Conservation (phyloP, 2,329 filamentous ascomycete species). For the Plectosphaerella cucumerina region DNA sequence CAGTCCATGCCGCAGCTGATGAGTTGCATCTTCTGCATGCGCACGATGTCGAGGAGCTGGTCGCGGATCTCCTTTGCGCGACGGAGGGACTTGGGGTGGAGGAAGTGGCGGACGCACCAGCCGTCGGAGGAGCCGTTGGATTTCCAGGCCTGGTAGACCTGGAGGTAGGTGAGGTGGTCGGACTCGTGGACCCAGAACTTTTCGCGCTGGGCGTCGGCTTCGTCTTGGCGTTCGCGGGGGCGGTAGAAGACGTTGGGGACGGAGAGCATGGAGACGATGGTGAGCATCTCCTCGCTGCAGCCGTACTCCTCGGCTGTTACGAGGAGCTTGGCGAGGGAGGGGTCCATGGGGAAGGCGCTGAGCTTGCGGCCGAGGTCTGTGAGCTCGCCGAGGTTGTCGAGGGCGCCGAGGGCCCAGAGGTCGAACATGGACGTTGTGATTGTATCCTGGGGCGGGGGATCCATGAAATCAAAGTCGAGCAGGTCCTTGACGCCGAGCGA, state of each 20-base stretch:
- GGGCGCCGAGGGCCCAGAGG: conserved; percentile 88
- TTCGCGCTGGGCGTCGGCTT: conserved; percentile 90
- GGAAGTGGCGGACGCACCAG: conserved; percentile 91
- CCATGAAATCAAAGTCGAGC: conserved; percentile 98
- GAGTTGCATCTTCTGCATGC: conserved; percentile 84
- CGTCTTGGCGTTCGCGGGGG: conserved; percentile 93
- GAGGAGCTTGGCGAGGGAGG: conserved; percentile 87
- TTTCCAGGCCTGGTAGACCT: conserved; percentile 95
- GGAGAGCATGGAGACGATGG: conserved; percentile 95
- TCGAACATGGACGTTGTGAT: conserved; percentile 97
- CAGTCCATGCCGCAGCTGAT: conserved; percentile 92
- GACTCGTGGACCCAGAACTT: conserved; percentile 99
- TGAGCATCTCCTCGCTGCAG: conserved; percentile 97
- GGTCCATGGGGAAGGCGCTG: conserved; percentile 98
- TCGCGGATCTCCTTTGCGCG: conserved; percentile 92
- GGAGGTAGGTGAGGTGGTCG: conserved; percentile 90
- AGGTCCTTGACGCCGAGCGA: conserved; percentile 91
- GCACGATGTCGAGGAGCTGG: conserved; percentile 91
- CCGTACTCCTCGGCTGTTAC: conserved; percentile 87
- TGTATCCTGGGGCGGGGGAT: conserved; percentile 94
- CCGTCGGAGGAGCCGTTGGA: conserved; percentile 83
- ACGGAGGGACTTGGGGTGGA: conserved; percentile 90
- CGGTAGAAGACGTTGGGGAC: conserved; percentile 97
- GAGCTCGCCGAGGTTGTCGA: conserved; percentile 91
- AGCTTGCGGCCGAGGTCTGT: conserved; percentile 85